Percentiles rank a stretch among this genome's conserved stretches.
Conservation (phyloP, 352 stramenopile species). For the Phytophthora crassamura region DNA sequence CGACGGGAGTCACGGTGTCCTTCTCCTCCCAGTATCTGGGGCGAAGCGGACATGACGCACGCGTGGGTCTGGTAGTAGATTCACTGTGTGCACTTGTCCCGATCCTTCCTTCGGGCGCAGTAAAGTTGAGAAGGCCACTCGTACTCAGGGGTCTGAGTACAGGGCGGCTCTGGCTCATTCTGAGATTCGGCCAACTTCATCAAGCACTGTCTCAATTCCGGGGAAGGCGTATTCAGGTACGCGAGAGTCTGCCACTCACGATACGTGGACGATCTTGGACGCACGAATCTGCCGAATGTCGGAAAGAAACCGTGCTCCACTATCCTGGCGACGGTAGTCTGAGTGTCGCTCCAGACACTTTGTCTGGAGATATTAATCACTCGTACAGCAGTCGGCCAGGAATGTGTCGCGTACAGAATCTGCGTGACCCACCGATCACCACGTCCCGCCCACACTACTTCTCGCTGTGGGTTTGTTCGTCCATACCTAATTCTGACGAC, state of each 20-base stretch:
- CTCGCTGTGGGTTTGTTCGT: not conserved
- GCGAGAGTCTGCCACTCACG: constrained; percentile 3
- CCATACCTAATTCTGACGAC: not conserved
- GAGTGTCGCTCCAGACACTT: not conserved
- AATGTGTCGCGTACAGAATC: not conserved
- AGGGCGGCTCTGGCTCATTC: not conserved
- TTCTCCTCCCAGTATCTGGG: no score
- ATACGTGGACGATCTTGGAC: constrained; percentile 1
- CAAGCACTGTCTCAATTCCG: not conserved
- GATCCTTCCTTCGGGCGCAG: no score
- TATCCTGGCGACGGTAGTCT: not conserved
- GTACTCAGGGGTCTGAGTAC: not conserved
- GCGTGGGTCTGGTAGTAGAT: no score
- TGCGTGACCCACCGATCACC: constrained; percentile 13
- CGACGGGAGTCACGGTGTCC: no score
- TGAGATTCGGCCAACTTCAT: not conserved
- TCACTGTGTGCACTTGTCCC: no score
- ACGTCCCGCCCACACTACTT: no score
- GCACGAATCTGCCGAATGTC: not conserved
- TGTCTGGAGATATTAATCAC: constrained; percentile 8
- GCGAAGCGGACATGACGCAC: no score
- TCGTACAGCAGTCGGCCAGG: constrained; percentile 1
- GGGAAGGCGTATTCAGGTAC: not conserved
- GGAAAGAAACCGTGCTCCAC: constrained; percentile 3
- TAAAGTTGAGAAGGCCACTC: not conserved